Conservation (phyloP, 2,329 filamentous ascomycete species). For the Pestalotiopsis sp. region DNA sequence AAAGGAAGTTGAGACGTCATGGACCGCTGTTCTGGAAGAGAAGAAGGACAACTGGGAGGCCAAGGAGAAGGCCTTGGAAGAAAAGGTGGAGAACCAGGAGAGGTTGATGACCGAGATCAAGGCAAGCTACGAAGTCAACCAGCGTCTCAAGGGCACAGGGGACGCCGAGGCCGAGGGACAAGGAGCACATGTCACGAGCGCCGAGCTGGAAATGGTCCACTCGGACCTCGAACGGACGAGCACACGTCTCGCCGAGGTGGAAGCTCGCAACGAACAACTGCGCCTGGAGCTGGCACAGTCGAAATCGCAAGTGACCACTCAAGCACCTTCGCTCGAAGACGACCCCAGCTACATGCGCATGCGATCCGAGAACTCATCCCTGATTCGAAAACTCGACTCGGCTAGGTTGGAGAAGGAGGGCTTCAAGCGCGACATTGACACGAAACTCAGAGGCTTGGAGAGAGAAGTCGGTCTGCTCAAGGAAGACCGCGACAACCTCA, state of each 20-base stretch:
- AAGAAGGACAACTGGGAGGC: slow-evolving; percentile 96
- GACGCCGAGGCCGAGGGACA: slow-evolving; percentile 58
- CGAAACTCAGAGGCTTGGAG: slow-evolving; percentile 76
- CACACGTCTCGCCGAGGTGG: slow-evolving; percentile 82
- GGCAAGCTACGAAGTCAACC: slow-evolving; percentile 94
- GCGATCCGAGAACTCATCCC: slow-evolving; percentile 88
- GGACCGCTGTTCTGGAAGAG: slow-evolving; percentile 87
- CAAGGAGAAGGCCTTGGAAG: slow-evolving; percentile 87
- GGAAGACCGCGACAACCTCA: slow-evolving; percentile 79
- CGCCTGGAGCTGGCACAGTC: slow-evolving; percentile 88
- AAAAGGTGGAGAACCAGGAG: slow-evolving; percentile 94
- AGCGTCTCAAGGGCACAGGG: slow-evolving; percentile 77
- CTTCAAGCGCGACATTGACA: slow-evolving; percentile 75
- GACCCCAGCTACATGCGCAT: slow-evolving; percentile 87
- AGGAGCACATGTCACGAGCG: slow-evolving; percentile 73
- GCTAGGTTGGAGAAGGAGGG: slow-evolving; percentile 82
- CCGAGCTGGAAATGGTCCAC: slow-evolving; percentile 91
- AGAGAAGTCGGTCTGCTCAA: slow-evolving; percentile 74
- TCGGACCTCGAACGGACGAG: slow-evolving; percentile 91
- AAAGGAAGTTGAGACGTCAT: slow-evolving; percentile 88
- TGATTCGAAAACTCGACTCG: slow-evolving; percentile 86
- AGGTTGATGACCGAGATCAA: slow-evolving; percentile 91
- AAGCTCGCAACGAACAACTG: slow-evolving; percentile 92
- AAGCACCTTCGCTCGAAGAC: slow-evolving; percentile 73
- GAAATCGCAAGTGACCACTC: slow-evolving; percentile 70